phyloP scores from a whole-genome alignment of 192 early-diverging fungal species.

The Helicostylum pulchrum region DNA sequence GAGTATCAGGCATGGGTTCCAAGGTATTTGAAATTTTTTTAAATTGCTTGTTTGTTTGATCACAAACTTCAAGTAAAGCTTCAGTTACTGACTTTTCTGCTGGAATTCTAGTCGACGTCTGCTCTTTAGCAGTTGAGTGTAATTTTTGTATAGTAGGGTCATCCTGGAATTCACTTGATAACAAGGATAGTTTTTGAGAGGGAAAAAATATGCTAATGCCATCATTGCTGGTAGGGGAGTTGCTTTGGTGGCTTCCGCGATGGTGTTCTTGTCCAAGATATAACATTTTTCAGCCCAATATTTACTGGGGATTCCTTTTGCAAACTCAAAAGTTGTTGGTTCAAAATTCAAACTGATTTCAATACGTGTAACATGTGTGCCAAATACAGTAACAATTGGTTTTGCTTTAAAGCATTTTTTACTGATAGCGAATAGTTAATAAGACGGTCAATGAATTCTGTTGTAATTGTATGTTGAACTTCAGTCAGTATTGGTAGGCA shows the following conservation, averaged over 20 bases:
- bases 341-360: slow-evolving; percentile 12
- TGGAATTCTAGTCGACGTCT: slow-evolving; percentile 10
- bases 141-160: slow-evolving; percentile 11
- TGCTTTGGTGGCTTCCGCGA: slow-evolving; percentile 6
- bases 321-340: slow-evolving; percentile 3
- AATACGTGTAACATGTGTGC: slow-evolving; percentile 6
- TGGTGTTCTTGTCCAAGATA: slow-evolving; percentile 9
- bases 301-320: slow-evolving; percentile 7
- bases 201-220: slow-evolving; percentile 8
- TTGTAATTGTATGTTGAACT: slow-evolving; percentile 15
- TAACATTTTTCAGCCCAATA: slow-evolving; percentile 15
- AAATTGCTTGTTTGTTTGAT: slow-evolving; percentile 20
- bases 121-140: slow-evolving; percentile 10
- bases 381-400: slow-evolving; percentile 9
- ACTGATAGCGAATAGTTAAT: not conserved
- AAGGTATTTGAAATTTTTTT: slow-evolving; percentile 15
- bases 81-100: slow-evolving; percentile 8
- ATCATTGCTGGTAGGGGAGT: slow-evolving; percentile 12
- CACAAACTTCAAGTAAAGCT: slow-evolving; percentile 13
- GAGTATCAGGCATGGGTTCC: slow-evolving; percentile 9
- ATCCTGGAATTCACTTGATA: slow-evolving; percentile 15
- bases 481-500: slow-evolving; percentile 3
- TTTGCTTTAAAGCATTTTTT: slow-evolving; percentile 12
- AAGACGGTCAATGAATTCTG: slow-evolving; percentile 7
- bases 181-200: slow-evolving; percentile 12